A percentile compares a stretch with the other conserved stretches of the same genome.
Conservation (phyloP, 2,329 filamentous ascomycete genomes). For the Magnaporthales sp. region DNA sequence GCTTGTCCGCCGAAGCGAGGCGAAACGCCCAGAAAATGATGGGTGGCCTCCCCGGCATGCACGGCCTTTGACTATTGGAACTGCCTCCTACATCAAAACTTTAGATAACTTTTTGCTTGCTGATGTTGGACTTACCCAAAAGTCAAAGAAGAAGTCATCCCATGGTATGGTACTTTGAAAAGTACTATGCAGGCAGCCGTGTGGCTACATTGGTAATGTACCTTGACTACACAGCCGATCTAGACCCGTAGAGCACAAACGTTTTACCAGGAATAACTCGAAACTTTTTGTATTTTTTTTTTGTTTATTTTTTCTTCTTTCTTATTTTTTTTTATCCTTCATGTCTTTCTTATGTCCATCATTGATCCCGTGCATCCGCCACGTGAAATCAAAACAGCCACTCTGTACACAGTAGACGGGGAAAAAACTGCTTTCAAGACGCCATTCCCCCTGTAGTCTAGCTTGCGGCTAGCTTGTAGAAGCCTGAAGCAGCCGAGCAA, state of each 20-base stretch:
- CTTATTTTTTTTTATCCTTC: constrained; percentile 5
- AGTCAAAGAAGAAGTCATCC: not conserved
- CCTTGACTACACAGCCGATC: too few relatives aligned
- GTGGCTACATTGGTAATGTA: too few relatives aligned
- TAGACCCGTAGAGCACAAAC: not conserved
- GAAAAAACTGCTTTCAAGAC: not conserved
- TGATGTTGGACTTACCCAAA: not conserved
- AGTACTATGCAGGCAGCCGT: not conserved
- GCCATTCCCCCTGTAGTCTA: not conserved
- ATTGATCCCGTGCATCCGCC: not conserved
- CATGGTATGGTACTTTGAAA: not conserved
- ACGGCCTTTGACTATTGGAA: not conserved
- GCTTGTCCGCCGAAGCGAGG: not conserved
- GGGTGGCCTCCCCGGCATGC: not conserved
- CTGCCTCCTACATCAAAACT: not conserved
- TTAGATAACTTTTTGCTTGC: not conserved
- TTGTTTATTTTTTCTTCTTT: constrained; percentile 3
- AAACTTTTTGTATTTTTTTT: constrained; percentile 6
- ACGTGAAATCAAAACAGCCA: not conserved
- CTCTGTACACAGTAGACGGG: not conserved
- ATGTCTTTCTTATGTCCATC: not conserved
- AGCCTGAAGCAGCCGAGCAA: not conserved
- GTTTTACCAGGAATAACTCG: not conserved
- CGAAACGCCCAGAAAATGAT: not conserved
- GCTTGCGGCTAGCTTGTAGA: not conserved